Conservation (phyloP, 148 eudicot species). For the Tetragonia tetragonoides region DNA sequence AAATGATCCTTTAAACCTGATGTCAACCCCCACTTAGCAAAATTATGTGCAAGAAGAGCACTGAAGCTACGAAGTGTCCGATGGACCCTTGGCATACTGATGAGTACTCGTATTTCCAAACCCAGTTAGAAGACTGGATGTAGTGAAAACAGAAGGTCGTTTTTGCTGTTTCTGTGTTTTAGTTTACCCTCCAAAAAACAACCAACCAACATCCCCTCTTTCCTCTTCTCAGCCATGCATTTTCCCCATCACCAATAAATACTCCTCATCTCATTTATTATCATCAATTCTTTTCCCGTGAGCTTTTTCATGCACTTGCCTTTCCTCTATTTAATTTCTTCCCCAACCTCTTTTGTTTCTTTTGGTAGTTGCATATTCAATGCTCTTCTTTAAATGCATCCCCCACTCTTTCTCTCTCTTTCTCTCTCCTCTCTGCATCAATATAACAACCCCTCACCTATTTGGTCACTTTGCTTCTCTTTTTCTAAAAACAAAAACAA, state of each 20-base stretch:
- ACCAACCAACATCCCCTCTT: neutral
- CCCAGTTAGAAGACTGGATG: too few relatives aligned
- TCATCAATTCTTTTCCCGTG: neutral
- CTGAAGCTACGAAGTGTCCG: too few relatives aligned
- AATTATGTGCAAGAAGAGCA: too few relatives aligned
- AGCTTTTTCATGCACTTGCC: neutral
- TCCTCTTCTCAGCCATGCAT: neutral
- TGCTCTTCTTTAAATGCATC: neutral
- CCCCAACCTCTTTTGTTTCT: constrained; percentile 1
- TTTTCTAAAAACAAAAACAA: neutral
- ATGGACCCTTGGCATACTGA: too few relatives aligned
- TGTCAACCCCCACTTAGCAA: too few relatives aligned
- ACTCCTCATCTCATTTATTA: neutral
- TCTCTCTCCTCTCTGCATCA: neutral
- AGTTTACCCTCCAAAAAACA: too few relatives aligned
- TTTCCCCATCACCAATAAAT: neutral
- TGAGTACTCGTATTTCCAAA: too few relatives aligned
- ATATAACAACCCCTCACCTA: neutral
- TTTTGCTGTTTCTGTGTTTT: too few relatives aligned
- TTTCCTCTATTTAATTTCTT: neutral
- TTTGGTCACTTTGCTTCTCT: neutral
- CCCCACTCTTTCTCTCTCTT: neutral
- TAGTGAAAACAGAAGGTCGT: too few relatives aligned
- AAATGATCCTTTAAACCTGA: too few relatives aligned
- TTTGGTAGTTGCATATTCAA: neutral